Evolutionary conservation across 2,329 filamentous ascomycete species (phyloP).

Genomic region (Fusarium bactridioides): DNA sequence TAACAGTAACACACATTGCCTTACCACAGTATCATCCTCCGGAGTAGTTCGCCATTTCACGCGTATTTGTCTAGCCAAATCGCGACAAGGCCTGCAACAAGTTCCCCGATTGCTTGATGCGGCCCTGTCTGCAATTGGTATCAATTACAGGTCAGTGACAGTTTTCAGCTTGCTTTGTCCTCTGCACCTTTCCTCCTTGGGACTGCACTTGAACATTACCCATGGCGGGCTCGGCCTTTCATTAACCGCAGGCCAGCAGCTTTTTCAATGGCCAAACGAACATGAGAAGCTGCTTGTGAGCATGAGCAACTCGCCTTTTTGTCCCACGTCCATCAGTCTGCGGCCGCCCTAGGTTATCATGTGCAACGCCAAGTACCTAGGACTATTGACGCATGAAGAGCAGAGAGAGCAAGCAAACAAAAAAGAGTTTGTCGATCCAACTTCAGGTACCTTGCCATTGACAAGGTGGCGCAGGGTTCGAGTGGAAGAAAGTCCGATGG

Average conservation of each 20-base stretch:
- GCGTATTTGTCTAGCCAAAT: slow-evolving; percentile 16
- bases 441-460: slow-evolving; percentile 20
- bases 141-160: slow-evolving; percentile 6
- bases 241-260: slow-evolving; percentile 21
- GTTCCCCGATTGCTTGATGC: slow-evolving; percentile 11
- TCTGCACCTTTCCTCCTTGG: slow-evolving; percentile 38
- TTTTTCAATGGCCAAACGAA: background rate
- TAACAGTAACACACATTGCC: slow-evolving; percentile 1
- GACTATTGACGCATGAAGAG: background rate
- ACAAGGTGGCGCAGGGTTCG: slow-evolving; percentile 21
- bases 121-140: background rate
- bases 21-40: background rate
- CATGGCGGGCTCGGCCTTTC: slow-evolving; percentile 27
- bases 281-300: slow-evolving; percentile 5
- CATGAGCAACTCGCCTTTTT: slow-evolving; percentile 27
- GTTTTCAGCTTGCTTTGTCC: slow-evolving; percentile 38
- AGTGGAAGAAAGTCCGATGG: slow-evolving; percentile 2
- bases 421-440: background rate
- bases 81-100: slow-evolving; percentile 7
- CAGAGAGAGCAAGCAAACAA: background rate
- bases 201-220: slow-evolving; percentile 16
- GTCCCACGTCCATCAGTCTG: slow-evolving; percentile 25
- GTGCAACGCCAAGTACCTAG: slow-evolving; percentile 16
- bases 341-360: slow-evolving; percentile 10
- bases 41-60: slow-evolving; percentile 18